Conservation (phyloP, 768 basidiomycete species). For the Phylloporus arenicola region DNA sequence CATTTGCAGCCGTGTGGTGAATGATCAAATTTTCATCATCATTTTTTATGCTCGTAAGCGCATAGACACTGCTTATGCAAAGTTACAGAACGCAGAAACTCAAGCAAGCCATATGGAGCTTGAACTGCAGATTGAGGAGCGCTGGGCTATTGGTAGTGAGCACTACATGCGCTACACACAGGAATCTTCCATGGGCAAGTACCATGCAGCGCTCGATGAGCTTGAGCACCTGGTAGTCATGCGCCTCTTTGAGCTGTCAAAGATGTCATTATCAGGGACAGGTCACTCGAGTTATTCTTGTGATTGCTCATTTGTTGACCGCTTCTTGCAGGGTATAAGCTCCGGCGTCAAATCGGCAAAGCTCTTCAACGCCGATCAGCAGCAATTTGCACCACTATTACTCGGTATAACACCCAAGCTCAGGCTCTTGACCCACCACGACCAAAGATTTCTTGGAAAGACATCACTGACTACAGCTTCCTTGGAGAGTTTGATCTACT, state of each 20-base stretch:
- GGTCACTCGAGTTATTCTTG: not conserved
- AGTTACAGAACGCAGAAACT: too few relatives aligned
- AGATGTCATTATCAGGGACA: slow-evolving; percentile 12
- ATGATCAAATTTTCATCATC: too few relatives aligned
- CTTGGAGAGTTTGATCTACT: slow-evolving; percentile 17
- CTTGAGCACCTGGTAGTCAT: slow-evolving; percentile 30
- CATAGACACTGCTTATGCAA: too few relatives aligned
- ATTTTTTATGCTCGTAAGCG: too few relatives aligned
- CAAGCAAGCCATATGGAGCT: too few relatives aligned
- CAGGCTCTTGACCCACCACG: slow-evolving; percentile 13
- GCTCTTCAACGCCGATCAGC: slow-evolving; percentile 20
- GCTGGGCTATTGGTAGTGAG: too few relatives aligned
- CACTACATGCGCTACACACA: too few relatives aligned
- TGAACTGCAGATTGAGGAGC: too few relatives aligned
- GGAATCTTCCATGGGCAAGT: not conserved
- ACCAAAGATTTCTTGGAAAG: slow-evolving; percentile 11
- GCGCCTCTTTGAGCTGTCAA: slow-evolving; percentile 27
- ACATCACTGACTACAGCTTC: slow-evolving; percentile 13
- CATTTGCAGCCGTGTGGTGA: too few relatives aligned
- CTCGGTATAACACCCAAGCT: slow-evolving; percentile 23
- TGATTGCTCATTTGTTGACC: not conserved
- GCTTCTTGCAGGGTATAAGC: slow-evolving; percentile 24
- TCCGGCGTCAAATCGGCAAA: slow-evolving; percentile 30
- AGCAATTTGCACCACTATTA: slow-evolving; percentile 26
- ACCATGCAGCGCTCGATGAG: slow-evolving; percentile 14